Evolutionary conservation across 345 rosid genomes (phyloP).

Genomic region (Clarkia xantiana): DNA sequence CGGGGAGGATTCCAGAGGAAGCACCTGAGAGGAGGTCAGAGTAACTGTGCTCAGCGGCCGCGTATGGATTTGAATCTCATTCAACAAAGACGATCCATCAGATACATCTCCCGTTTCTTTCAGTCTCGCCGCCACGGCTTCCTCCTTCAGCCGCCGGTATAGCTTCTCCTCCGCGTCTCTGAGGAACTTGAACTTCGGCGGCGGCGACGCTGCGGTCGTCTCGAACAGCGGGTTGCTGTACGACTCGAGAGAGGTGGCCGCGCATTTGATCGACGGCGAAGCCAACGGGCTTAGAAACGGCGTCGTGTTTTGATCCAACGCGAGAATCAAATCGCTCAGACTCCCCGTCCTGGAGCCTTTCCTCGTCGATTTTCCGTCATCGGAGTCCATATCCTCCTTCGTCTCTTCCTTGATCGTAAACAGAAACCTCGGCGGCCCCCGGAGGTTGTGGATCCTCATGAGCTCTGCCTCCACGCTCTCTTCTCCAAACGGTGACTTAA

Average conservation of each 20-base stretch:
- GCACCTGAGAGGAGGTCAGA: constrained; percentile 47
- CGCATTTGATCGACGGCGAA: too few relatives aligned
- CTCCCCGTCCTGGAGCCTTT: constrained; percentile 61
- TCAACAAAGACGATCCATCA: constrained; percentile 4
- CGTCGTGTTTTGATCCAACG: not conserved
- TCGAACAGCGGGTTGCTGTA: constrained; percentile 14
- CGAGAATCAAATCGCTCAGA: constrained; percentile 41
- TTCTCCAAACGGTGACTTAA: constrained; percentile 25
- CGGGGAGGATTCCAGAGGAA: constrained; percentile 48
- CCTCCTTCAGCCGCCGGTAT: constrained; percentile 36
- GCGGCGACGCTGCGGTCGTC: constrained; percentile 55
- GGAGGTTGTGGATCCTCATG: constrained; percentile 66
- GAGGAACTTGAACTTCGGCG: constrained; percentile 84
- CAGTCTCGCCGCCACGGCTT: constrained; percentile 17
- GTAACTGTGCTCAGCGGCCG: constrained; percentile 17
- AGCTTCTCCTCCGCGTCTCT: constrained; percentile 87
- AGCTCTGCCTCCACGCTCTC: constrained; percentile 59
- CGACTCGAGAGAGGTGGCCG: not conserved
- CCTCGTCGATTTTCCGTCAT: constrained; percentile 50
- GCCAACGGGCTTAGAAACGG: too few relatives aligned
- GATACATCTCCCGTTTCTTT: constrained; percentile 15
- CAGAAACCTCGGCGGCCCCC: constrained; percentile 68
- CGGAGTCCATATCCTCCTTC: constrained; percentile 87
- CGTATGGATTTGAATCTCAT: constrained; percentile 34
- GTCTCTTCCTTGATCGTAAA: constrained; percentile 92